Evolutionary conservation across 1,284 basidiomycete species (phyloP), one percentile per base, ranked within the genome.

Genomic region (Heterobasidion occidentale): DNA sequence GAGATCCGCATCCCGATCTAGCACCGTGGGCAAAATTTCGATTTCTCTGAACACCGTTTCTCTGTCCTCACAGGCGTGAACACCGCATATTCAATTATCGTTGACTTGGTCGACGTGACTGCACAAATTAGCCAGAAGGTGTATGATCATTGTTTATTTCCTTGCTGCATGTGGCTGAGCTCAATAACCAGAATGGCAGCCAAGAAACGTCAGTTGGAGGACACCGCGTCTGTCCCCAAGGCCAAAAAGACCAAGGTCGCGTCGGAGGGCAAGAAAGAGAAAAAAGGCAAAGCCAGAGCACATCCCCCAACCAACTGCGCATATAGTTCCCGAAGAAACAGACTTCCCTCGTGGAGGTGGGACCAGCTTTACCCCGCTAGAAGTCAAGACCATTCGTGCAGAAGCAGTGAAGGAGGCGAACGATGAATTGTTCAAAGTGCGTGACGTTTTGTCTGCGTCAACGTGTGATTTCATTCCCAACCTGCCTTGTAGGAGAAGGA

Each of bases 291-390:
- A 60, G 45, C 48, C 60, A 33, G 61, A 61, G 14, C 63, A 68
- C 36, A 54, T 65, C 6, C 54, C 61, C 0, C 63, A 68, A 50
- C 62, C 65, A 11, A 58, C 64, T 11, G 77, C 79, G 20, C 71
- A 70, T 53, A 68, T 86, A 46, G 71, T 80, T 44, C 63, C 77
- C 46, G 88, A 93, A 49, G 92, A 96, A 67, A 83, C 94, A 58
- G 94, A 98, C 72, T 99, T 98, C 70, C 95, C 95, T 50, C 84
- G 97, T 65, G 97, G 96, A 48, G 89, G 89, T 38, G 89, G 90
- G 54, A 87, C 86, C 2, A 77, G 77, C 44, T 81, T 97, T 62
- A 97, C 95, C 35, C 88, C 93, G 34, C 75, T 94, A n/a, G 95
- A 99, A 71, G 87, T 94, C 60, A 93, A 95, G 68, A 77, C 88